Evolutionary conservation across 805 yeast genomes (phyloP).

Genomic region (Yarrowia deformans): DNA sequence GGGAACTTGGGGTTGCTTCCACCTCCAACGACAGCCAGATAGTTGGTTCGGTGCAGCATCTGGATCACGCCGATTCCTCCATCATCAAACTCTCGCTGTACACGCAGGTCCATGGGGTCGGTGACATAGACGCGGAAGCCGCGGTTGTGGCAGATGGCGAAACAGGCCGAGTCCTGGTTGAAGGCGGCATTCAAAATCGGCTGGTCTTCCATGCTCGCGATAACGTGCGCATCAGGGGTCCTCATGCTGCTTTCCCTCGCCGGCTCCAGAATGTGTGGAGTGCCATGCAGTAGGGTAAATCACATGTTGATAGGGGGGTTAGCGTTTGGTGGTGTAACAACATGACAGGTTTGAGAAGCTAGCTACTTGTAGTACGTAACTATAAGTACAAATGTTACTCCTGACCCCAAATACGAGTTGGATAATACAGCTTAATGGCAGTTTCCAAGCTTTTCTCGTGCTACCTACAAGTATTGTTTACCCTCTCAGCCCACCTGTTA

Average conservation of each 20-base stretch:
- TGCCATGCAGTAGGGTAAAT: constrained; percentile 34
- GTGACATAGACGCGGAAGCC: constrained; percentile 89
- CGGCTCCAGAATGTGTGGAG: constrained; percentile 15
- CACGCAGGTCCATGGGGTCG: constrained; percentile 83
- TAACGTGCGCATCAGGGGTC: constrained; percentile 38
- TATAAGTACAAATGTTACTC: no score
- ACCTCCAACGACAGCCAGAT: constrained; percentile 89
- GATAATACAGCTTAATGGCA: no score
- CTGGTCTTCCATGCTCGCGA: constrained; percentile 39
- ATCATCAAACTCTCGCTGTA: constrained; percentile 58
- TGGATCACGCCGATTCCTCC: constrained; percentile 77
- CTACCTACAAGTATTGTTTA: no score
- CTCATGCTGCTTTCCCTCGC: constrained; percentile 21
- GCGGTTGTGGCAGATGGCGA: constrained; percentile 77
- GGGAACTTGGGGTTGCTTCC: constrained; percentile 82
- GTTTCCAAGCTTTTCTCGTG: no score
- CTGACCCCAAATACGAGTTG: no score
- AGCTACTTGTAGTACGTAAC: no score
- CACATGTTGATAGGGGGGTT: constrained; percentile 32
- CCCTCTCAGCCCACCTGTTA: neutral
- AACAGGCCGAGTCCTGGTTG: constrained; percentile 91
- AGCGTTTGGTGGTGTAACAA: constrained; percentile 1
- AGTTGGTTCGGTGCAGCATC: constrained; percentile 91
- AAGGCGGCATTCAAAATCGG: constrained; percentile 57
- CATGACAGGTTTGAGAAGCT: no score